A percentile compares a stretch with the other conserved stretches of the same genome.
phyloP scores from a whole-genome alignment of 768 basidiomycete genomes.

The Pleurotus eryngii region DNA sequence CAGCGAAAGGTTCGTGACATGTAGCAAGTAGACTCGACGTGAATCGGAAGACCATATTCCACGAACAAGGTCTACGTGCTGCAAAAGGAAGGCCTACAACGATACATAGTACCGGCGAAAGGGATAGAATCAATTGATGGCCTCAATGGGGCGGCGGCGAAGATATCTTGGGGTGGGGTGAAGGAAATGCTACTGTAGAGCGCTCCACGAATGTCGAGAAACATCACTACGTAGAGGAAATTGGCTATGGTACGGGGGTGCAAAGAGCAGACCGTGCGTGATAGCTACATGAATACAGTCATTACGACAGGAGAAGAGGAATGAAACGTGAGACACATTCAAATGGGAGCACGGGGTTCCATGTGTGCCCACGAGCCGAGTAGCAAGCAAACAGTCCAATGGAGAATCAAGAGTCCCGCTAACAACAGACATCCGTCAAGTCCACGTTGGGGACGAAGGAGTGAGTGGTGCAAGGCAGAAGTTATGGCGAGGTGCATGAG shows the following conservation, averaged over 20 bases:
- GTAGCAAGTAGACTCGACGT: slow-evolving; percentile 8
- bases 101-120: no score
- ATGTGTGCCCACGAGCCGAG: not conserved
- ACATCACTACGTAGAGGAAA: slow-evolving; percentile 18
- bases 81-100: no score
- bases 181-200: not conserved
- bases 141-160: slow-evolving; percentile 13
- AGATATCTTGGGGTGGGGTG: slow-evolving; percentile 10
- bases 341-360: not conserved
- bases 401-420: slow-evolving; percentile 2
- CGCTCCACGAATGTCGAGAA: slow-evolving; percentile 12
- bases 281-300: slow-evolving; percentile 3
- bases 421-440: slow-evolving; percentile 1
- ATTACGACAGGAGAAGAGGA: slow-evolving; percentile 2
- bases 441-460: slow-evolving; percentile 11
- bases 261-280: not conserved
- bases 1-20: slow-evolving; percentile 15
- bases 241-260: slow-evolving; percentile 13
- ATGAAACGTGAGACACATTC: slow-evolving; percentile 2
- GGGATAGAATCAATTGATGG: slow-evolving; percentile 8
- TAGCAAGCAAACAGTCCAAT: slow-evolving; percentile 6
- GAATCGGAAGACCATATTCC: no score
- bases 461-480: slow-evolving; percentile 17
- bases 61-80: no score
- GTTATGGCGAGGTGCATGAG: slow-evolving; percentile 20